Base-by-base conservation (phyloP, 2,329 filamentous ascomycete genomes). In the Phyllosticta citrichinensis region DNA sequence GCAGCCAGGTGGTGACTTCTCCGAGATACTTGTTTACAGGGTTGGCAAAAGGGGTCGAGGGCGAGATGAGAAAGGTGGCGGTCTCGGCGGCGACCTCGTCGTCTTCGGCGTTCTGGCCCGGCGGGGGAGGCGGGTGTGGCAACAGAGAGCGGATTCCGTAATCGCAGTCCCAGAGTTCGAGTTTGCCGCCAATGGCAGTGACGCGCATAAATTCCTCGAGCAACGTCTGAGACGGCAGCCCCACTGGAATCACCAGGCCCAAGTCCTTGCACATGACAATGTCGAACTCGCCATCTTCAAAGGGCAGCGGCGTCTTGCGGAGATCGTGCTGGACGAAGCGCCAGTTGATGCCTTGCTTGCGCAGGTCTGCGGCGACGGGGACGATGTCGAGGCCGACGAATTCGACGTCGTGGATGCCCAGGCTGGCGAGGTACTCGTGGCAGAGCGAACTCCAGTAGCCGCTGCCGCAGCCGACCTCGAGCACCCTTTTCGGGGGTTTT, bases 161-260 rank as follows among this genome's bases (percentile, higher is more conserved):
- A 74, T 97, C 92, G 5, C 87, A 87, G 65, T 96, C 92, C 92
- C 92, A 97, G 17, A 95, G 80, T 71, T 97, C 93, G 25, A 97
- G 69, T 1, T 85, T 84, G 4, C 93, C 93, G 17, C 89, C 91
- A 0, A 88, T 86, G 65, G 82, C 85, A 40, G 96, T 77, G 12
- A 96, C 76, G 19, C 92, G 87, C 54, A 93, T 76, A 64, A 86
- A 87, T 70, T 97, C 91, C 65, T 89, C 87, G 62, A 86, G 71
- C n/a, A 83, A 75, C 24, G 73, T 71, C 53, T 81, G 77, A 35
- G 85, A 82, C 62, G 83, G 77, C 19, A 72, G 71, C 4, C 78
- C 79, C 53, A 83, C 76, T 25, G 83, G 82, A 8, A 87, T 79
- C n/a, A 84, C 82, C 64, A 94, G 79, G 59, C 85, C 87, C 68